Evolutionary conservation across 768 basidiomycete species (phyloP).

Genomic region (Omphalotus guepiniiformis): DNA sequence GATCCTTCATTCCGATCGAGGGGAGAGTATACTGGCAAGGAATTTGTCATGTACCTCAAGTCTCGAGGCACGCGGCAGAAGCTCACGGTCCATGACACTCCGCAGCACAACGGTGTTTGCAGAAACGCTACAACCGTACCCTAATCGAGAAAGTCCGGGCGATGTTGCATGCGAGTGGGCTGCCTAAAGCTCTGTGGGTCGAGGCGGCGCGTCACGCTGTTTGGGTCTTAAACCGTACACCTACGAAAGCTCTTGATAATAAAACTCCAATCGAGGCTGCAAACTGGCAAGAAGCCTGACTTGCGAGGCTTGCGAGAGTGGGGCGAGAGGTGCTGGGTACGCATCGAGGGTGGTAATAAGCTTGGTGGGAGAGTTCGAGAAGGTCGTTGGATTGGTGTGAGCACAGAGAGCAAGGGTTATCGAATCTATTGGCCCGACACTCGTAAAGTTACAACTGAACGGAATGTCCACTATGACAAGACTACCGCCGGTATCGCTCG

Average conservation of each 20-base stretch:
- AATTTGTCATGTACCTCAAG: conserved; percentile 24
- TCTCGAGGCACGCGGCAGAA: conserved; percentile 27
- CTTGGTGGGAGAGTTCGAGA: conserved; percentile 8
- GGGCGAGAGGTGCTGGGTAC: conserved; percentile 19
- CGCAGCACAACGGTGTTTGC: conserved; percentile 34
- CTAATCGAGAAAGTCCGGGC: conserved; percentile 26
- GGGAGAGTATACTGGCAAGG: conserved; percentile 29
- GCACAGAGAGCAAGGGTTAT: conserved; percentile 13
- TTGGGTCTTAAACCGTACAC: conserved; percentile 30
- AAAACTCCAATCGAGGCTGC: conserved; percentile 20
- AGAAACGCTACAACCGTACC: conserved; percentile 32
- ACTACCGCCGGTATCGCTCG: conserved; percentile 4
- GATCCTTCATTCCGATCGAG: conserved; percentile 21
- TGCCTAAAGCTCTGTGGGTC: conserved; percentile 34
- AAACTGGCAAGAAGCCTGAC: conserved; percentile 20
- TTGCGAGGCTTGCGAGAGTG: conserved; percentile 20
- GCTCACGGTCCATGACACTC: conserved; percentile 30
- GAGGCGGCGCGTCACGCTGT: conserved; percentile 28
- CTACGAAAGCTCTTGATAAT: conserved; percentile 20
- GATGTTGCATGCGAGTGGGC: conserved; percentile 23
- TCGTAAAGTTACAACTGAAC: conserved; percentile 14
- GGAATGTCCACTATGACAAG: conserved; percentile 6
- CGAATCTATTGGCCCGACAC: conserved; percentile 22
- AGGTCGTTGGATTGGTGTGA: conserved; percentile 16
- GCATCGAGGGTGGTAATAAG: conserved; percentile 11